A percentile compares a stretch with the other conserved stretches of the same genome.
These are phyloP conservation scores for Ogataea hybrid DNA, from an alignment of 1,139 yeast species.

Conservation along the genomic window DNA sequence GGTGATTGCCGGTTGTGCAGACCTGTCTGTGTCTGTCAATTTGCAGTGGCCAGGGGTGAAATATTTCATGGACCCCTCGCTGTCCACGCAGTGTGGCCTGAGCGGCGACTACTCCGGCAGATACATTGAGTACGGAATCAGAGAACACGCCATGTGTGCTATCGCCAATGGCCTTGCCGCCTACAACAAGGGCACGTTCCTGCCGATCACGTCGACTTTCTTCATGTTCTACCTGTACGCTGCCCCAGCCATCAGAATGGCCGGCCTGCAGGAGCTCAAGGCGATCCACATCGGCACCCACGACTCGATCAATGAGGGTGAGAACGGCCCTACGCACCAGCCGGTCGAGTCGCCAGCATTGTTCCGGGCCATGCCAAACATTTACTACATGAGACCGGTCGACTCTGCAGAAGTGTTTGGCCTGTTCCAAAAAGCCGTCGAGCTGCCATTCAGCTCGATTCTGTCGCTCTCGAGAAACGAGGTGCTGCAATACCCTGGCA, in stretches of 20 bases:
- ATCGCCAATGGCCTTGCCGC: slow-evolving; percentile 98
- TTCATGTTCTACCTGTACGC: slow-evolving; percentile 67
- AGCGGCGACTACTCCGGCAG: slow-evolving; percentile 86
- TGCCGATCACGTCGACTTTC: slow-evolving; percentile 70
- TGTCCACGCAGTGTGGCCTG: slow-evolving; percentile 45
- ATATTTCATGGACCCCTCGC: slow-evolving; percentile 91
- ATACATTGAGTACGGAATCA: slow-evolving; percentile 96
- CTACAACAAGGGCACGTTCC: slow-evolving; percentile 94
- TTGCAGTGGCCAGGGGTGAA: slow-evolving; percentile 72
- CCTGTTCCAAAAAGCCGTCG: slow-evolving; percentile 82
- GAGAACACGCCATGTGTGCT: slow-evolving; percentile 99
- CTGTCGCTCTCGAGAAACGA: slow-evolving; percentile 96
- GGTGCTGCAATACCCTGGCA: slow-evolving; percentile 92
- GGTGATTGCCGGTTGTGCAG: slow-evolving; percentile 97
- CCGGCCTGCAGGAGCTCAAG: slow-evolving; percentile 93
- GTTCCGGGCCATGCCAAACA: slow-evolving; percentile 94
- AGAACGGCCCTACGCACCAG: slow-evolving; percentile 99
- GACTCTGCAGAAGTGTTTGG: slow-evolving; percentile 99
- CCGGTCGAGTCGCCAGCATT: slow-evolving; percentile 99
- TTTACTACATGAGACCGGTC: slow-evolving; percentile 99
- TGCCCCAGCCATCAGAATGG: slow-evolving; percentile 94
- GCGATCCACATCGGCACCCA: slow-evolving; percentile 98
- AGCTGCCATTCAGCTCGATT: slow-evolving; percentile 68
- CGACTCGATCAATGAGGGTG: slow-evolving; percentile 98
- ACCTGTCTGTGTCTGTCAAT: slow-evolving; percentile 97